Evolutionary conservation across 2,329 filamentous ascomycete genomes (phyloP), one percentile per base, ranked within the genome.

Genomic region (Hymenoscyphus fraxineus): DNA sequence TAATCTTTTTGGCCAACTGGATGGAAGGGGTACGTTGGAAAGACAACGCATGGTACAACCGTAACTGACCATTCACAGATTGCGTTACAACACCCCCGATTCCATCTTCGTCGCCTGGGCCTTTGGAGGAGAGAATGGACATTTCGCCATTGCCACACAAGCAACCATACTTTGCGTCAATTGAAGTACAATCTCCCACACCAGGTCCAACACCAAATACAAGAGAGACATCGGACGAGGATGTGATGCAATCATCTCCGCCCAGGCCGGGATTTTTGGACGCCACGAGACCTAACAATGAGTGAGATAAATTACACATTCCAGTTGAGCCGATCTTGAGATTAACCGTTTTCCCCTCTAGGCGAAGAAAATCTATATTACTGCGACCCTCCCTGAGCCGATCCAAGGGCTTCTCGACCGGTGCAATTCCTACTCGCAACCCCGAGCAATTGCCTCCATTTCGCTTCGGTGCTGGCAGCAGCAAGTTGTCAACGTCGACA

Each of bases 101-200:
- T 61, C 88, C 87, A 27, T 90, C 92, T 1, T 97, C 93, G 6
- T 96, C 94, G 56, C 93, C 93, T 6, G 86, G 85, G 63, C 84
- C 84, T 41, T 78, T 82, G 62, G 84, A 85, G 66, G 93, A 97
- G 76, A 82, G 87, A 63, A 97, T 98, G 92, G 93, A 98, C 74
- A 88, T 97, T 77, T 97, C 94, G 56, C 94, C 95, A 47, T 80
- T 98, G 51, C 93, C 93, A 66, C 92, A 97, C 81, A 97, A 97
- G 81, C 81, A 84, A 38, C 84, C 90, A 13, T 93, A 87, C 73
- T 78, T 82, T 78, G 77, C 82, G 38, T 83, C 89, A 70, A 81
- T 91, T 67, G 87, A 89, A 69, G 78, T 92, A 62, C 84, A 86
- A 38, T 93, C 91, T 38, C 91, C 92, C 1, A 90, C 89, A 1